A percentile compares a stretch with the other conserved stretches of the same genome.
phyloP scores from a whole-genome alignment of 1,284 basidiomycete species.

The Sporisorium iseilematis-ciliati region DNA sequence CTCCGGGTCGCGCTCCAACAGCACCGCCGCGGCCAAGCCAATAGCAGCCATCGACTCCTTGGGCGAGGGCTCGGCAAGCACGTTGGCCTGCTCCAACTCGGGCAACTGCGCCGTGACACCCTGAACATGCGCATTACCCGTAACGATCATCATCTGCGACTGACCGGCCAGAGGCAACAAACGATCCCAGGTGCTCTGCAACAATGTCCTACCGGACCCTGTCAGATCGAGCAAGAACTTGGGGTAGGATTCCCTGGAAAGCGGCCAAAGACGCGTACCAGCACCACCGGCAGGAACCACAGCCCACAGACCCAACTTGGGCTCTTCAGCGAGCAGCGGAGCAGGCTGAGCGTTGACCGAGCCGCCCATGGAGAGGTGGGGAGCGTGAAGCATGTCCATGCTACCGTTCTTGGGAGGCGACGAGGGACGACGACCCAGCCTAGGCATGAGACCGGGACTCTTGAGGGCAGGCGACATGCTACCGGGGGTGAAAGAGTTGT shows the following conservation, averaged over 20 bases:
- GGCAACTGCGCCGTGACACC: constrained; percentile 63
- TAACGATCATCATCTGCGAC: constrained; percentile 64
- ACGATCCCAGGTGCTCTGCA: constrained; percentile 67
- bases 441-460: constrained; percentile 39
- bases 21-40: constrained; percentile 67
- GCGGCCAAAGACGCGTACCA: constrained; percentile 67
- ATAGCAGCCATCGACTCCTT: constrained; percentile 69
- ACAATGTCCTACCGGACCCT: constrained; percentile 61
- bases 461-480: constrained; percentile 46
- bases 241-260: constrained; percentile 64
- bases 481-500: constrained; percentile 28
- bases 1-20: constrained; percentile 63
- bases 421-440: constrained; percentile 32
- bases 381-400: constrained; percentile 36
- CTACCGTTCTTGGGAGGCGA: constrained; percentile 54
- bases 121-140: constrained; percentile 59
- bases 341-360: constrained; percentile 44
- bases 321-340: constrained; percentile 60
- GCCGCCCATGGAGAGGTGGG: constrained; percentile 44
- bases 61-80: constrained; percentile 66
- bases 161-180: constrained; percentile 61
- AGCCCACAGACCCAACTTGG: constrained; percentile 65
- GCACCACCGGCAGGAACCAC: constrained; percentile 68
- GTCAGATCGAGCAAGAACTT: constrained; percentile 68
- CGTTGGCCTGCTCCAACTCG: constrained; percentile 53